Evolutionary conservation across 2,329 filamentous ascomycete species (phyloP), one percentile per base, ranked within the genome.

Genomic region (Monilinia laxa): DNA sequence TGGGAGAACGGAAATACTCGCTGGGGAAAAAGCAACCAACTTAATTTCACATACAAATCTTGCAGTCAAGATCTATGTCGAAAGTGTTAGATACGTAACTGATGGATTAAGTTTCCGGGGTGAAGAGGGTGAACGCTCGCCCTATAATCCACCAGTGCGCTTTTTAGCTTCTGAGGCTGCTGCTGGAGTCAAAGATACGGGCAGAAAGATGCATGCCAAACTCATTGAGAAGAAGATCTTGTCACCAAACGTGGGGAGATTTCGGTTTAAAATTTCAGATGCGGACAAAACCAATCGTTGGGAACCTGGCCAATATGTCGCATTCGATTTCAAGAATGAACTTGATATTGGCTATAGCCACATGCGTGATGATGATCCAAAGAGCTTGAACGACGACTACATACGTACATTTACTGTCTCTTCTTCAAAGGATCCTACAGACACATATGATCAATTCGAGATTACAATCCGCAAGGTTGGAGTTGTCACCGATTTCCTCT

Each of bases 321-420:
- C 90, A 1, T 77, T 96, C 2, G 87, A 90, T 68, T 93, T 96
- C 73, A 81, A 83, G 16, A 76, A 81, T 0, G 87, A 93, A 72
- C 79, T 96, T 1, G 86, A 90, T 70, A 77, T 82, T 14, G 92
- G 92, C 0, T 96, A 92, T 77, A 85, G 83, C 59, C 93, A 96
- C 75, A 96, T 96, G 92, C 82, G 87, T 3, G 88, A 96, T 70
- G 86, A 90, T 67, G 91, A 96, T 71, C 92, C 92, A 6, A 83
- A 83, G 70, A 90, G 87, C 71, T 76, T 96, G 20, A 97, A 96
- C 72, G 92, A 96, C 75, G 92, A 97, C 75, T 93, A 87, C 69
- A 81, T 95, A 5, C 82, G 92, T 38, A 96, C 92, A 0, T 96
- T 96, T 74, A 96, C 92, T 2, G 83, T 96, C 0, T 91, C 89